phyloP scores from a whole-genome alignment of 345 rosid species.

The Salix arbutifolia region DNA sequence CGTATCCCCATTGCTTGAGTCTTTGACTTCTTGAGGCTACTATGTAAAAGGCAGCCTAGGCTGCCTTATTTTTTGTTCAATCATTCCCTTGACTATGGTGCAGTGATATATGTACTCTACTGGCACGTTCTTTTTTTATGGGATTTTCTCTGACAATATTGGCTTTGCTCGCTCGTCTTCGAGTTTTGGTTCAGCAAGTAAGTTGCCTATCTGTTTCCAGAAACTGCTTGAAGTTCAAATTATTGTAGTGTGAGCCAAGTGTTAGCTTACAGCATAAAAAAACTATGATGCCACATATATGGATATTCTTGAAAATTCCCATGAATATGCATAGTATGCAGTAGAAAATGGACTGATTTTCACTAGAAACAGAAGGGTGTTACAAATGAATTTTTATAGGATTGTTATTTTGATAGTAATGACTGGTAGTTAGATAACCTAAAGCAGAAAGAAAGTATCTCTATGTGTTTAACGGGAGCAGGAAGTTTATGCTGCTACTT shows the following conservation, averaged over 20 bases:
- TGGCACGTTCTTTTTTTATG: constrained; percentile 83
- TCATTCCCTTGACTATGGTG: background rate
- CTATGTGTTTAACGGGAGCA: background rate
- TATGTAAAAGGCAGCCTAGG: background rate
- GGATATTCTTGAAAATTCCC: background rate
- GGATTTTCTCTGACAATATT: constrained; percentile 64
- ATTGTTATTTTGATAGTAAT: too few species aligned
- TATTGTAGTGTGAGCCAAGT: background rate
- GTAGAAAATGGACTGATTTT: background rate
- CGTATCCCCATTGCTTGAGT: background rate
- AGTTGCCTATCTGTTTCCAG: constrained; percentile 15
- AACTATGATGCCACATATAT: background rate
- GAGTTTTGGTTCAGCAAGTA: constrained; percentile 91
- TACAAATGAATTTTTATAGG: too few species aligned
- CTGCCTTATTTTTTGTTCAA: background rate
- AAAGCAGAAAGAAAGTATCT: background rate
- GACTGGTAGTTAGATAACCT: background rate
- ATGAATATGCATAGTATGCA: background rate
- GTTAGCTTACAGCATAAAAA: too few species aligned
- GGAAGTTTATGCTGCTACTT: background rate
- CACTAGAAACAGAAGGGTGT: too few species aligned
- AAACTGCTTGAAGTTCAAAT: background rate
- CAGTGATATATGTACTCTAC: constrained; percentile 67
- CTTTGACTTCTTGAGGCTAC: background rate
- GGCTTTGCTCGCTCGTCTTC: constrained; percentile 82